Conservation (phyloP, 352 stramenopile genomes). For the Pythium myriotylum region DNA sequence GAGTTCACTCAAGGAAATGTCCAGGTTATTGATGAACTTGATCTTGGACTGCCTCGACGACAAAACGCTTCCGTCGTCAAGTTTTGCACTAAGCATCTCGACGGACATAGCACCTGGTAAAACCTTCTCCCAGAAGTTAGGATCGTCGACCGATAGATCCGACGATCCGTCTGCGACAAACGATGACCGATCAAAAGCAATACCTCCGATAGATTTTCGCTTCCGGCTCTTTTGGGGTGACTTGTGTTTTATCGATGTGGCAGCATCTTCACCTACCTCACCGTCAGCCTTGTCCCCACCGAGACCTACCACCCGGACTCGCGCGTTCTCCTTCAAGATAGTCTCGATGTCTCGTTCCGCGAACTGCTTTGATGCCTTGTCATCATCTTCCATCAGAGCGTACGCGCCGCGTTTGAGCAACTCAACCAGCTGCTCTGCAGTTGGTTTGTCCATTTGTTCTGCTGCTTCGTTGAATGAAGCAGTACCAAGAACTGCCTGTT, state of each 20-base stretch:
- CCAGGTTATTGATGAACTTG: slow-evolving; percentile 89
- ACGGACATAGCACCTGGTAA: slow-evolving; percentile 82
- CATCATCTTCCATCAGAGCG: slow-evolving; percentile 97
- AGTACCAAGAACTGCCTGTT: slow-evolving; percentile 97
- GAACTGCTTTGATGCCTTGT: slow-evolving; percentile 94
- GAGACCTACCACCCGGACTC: slow-evolving; percentile 63
- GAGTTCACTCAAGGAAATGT: slow-evolving; percentile 74
- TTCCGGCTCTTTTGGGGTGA: slow-evolving; percentile 54
- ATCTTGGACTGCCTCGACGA: slow-evolving; percentile 84
- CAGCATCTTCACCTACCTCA: slow-evolving; percentile 32
- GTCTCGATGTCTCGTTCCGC: slow-evolving; percentile 97
- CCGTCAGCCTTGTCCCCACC: slow-evolving; percentile 32
- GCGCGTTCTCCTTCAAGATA: slow-evolving; percentile 89
- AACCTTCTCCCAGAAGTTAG: slow-evolving; percentile 97
- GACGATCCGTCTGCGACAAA: slow-evolving; percentile 92
- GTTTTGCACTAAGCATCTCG: slow-evolving; percentile 85
- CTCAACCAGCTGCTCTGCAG: slow-evolving; percentile 94
- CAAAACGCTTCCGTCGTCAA: slow-evolving; percentile 85
- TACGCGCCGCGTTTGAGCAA: slow-evolving; percentile 98
- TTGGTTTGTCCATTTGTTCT: slow-evolving; percentile 84
- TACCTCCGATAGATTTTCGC: slow-evolving; percentile 76
- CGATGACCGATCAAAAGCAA: slow-evolving; percentile 85
- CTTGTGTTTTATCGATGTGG: slow-evolving; percentile 31
- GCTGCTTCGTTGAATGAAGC: slow-evolving; percentile 89
- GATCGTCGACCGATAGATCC: slow-evolving; percentile 94